Base-by-base conservation (phyloP, 2,329 filamentous ascomycete genomes). In the Cadophora sp. region DNA sequence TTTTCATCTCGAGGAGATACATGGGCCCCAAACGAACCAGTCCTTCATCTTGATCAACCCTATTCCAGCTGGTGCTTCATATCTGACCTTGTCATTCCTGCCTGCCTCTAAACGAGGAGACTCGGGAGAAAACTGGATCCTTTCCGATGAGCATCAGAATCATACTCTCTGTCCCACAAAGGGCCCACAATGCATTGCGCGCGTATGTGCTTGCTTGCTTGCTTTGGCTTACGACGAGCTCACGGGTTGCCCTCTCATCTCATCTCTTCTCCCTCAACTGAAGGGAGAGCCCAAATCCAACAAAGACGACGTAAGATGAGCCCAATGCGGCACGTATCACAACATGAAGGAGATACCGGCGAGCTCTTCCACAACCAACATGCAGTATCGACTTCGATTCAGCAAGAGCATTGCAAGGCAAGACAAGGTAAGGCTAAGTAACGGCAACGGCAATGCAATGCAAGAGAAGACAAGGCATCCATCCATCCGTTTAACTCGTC, bases 1-100 rank as follows among this genome's bases (percentile, higher is more conserved):
- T 66, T 63, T 66, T 63, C 64, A 63, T 64, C 51, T 64, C 56
- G 16, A 59, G 39, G 56, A 62, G 61, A 59, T 51, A 47, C 33
- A 43, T 53, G 53, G 61, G 48, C 51, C 60, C 33, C n/a, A 51
- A 64, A 63, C 36, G 45, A 55, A 56, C 18, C 18, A 56, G 14
- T 45, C 47, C 59, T 63, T 66, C 47, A 66, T 64, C 51, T 64
- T 30, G 41, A 68, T 51, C 51, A 61, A 51, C 20, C 43, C 47
- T 53, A 55, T 53, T 66, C 47, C 53, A 66, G 47, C 47, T 45
- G 30, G 14, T 41, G 47, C 22, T 39, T 43, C 11, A 33, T 41
- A 41, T 51, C 55, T 53, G 45, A 51, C 55, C 33, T 65, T 65
- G 62, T 51, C 45, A 51, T 47, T 16, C 53, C 63, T 47, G 22